These are phyloP conservation scores for Gossypium bickii DNA, from an alignment of 345 rosid species.

Conservation along the genomic window DNA sequence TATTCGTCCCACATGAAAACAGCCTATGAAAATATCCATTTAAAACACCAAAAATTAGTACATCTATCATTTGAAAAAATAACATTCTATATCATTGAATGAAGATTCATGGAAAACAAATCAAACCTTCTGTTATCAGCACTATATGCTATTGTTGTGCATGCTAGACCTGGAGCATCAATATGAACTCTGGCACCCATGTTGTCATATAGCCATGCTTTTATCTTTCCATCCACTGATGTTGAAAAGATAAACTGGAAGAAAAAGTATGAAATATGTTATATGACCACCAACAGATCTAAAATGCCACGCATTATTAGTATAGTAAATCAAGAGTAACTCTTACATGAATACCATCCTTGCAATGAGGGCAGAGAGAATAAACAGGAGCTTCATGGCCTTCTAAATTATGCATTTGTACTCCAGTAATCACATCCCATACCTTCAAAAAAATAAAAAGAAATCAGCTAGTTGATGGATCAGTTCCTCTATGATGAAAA, in stretches of 20 bases:
- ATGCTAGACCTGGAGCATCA: conserved; percentile 34
- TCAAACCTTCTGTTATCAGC: conserved; percentile 24
- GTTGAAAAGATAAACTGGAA: conserved; percentile 44
- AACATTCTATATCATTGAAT: conserved; percentile 7
- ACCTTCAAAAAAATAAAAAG: conserved; percentile 15
- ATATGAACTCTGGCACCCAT: conserved; percentile 29
- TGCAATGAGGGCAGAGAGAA: conserved; percentile 29
- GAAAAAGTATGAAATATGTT: not conserved
- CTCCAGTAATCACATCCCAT: conserved; percentile 33
- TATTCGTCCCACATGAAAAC: conserved; percentile 36
- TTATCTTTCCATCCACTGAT: conserved; percentile 41
- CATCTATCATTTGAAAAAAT: not conserved
- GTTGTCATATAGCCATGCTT: conserved; percentile 37
- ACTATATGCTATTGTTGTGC: conserved; percentile 34
- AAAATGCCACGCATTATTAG: conserved; percentile 13
- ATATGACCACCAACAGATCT: not conserved
- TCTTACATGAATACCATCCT: conserved; percentile 25
- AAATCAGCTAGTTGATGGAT: not conserved
- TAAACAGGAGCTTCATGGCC: conserved; percentile 37
- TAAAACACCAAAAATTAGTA: not conserved
- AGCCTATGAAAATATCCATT: conserved; percentile 20
- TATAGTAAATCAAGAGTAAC: not conserved
- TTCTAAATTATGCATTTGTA: conserved; percentile 20
- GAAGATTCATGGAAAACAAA: not conserved
- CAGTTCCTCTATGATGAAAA: not conserved